Base-by-base conservation (phyloP, 768 basidiomycete genomes). In the Russula vinacea region DNA sequence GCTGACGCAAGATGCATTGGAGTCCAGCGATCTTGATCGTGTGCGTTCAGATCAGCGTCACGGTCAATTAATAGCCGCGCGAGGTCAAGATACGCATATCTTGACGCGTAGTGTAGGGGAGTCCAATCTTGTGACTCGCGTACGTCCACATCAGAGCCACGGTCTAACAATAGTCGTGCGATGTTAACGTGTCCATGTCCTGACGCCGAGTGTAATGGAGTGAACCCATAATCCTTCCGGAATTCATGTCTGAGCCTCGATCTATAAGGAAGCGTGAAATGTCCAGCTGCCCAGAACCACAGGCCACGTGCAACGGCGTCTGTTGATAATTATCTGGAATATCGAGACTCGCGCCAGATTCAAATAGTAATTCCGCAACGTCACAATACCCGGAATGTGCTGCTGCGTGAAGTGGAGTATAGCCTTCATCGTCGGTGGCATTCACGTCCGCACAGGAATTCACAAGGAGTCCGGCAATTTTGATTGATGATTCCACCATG, bases 261-360 rank as follows among this genome's bases (percentile, higher is more conserved):
- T 42, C 29, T 7, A 65, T 37, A 1, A 64, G 24, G 24, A 64
- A n/a, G 19, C 51, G 57, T 11, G 42, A 24, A 7, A 64, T 24
- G 2, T 56, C 47, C 6, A 62, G 59, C 11, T 37, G 45, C 24
- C 57, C 62, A 4, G 22, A 39, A 0, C 44, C 5, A 1, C 37
- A 57, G 26, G 56, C 62, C 2, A 52, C 17, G 10, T 19, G 5
- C 9, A 63, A 22, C 5, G 62, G 24, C 0, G 62, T 58, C n/a
- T 14, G 14, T 8, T 13, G n/a, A 11, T 39, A 32, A 8, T 32
- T 40, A 29, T 58, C 53, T 1, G 9, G 56, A 3, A 53, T 26
- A 33, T 58, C 57, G 62, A 64, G 16, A 5, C 45, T 22, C 17
- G 37, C 22, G 17, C 59, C 59, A 19, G 19, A 24, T 2, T 52